These are phyloP conservation scores for Dactylellina sp. DNA, from an alignment of 2,329 filamentous ascomycete species.

Conservation along the genomic window DNA sequence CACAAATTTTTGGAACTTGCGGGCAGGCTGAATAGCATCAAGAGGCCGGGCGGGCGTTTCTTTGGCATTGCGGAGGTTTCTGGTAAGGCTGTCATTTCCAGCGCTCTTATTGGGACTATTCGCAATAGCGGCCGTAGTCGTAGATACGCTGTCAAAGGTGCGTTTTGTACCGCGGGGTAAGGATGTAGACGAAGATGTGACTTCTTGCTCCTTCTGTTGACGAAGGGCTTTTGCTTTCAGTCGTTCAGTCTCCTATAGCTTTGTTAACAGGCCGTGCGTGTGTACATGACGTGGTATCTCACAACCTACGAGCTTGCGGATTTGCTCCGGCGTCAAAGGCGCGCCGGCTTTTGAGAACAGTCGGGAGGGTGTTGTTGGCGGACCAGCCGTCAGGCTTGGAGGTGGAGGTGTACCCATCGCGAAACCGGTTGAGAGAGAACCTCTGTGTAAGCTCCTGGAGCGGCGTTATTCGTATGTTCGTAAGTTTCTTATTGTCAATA, in stretches of 20 bases:
- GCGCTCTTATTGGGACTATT: slow-evolving; percentile 71
- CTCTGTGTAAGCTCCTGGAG: not conserved
- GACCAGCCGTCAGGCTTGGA: slow-evolving; percentile 29
- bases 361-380: slow-evolving; percentile 43
- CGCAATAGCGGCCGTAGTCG: slow-evolving; percentile 72
- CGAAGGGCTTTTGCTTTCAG: slow-evolving; percentile 88
- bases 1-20: slow-evolving; percentile 92
- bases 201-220: slow-evolving; percentile 75
- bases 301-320: slow-evolving; percentile 39
- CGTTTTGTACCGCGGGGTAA: slow-evolving; percentile 78
- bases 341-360: slow-evolving; percentile 40
- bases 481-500: not conserved
- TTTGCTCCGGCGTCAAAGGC: slow-evolving; percentile 46
- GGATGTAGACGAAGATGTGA: slow-evolving; percentile 66
- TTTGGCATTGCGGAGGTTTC: slow-evolving; percentile 50
- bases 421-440: not conserved
- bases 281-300: not conserved
- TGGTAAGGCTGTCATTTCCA: slow-evolving; percentile 59
- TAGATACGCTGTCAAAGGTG: slow-evolving; percentile 73
- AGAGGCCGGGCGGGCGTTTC: slow-evolving; percentile 61
- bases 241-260: slow-evolving; percentile 80
- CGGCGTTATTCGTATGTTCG: not conserved
- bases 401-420: slow-evolving; percentile 45
- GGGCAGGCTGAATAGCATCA: slow-evolving; percentile 75
- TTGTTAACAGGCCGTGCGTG: not conserved